Percentiles rank a stretch among this genome's conserved stretches.
Evolutionary conservation across 1,284 basidiomycete genomes (phyloP).

Genomic region (Coniferiporia weirii): DNA sequence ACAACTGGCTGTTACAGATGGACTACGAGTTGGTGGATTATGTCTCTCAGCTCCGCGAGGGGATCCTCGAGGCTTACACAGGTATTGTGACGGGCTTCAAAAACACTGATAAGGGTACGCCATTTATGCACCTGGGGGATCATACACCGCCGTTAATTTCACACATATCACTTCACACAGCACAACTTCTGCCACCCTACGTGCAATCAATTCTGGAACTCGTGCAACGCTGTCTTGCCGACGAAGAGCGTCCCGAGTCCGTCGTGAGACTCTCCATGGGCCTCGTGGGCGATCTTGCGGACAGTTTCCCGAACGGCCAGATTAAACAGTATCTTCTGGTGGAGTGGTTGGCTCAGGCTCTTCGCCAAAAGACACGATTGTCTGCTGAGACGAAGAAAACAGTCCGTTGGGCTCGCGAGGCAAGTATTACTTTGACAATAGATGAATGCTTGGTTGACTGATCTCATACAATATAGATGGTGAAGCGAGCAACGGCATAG

Average conservation of each 20-base stretch:
- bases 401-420: constrained; percentile 80
- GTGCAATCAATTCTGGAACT: constrained; percentile 78
- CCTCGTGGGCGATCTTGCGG: constrained; percentile 89
- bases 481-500: constrained; percentile 65
- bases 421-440: constrained; percentile 30
- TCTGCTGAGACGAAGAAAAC: constrained; percentile 71
- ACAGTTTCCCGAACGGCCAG: constrained; percentile 75
- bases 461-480: constrained; percentile 42
- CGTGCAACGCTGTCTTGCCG: constrained; percentile 72
- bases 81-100: constrained; percentile 92
- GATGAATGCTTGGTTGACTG: not conserved
- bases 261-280: constrained; percentile 77
- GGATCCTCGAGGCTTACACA: constrained; percentile 95
- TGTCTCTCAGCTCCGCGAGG: constrained; percentile 85
- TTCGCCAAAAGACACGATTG: constrained; percentile 68
- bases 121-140: not conserved
- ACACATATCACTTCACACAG: constrained; percentile 32
- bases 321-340: constrained; percentile 76
- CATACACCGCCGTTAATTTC: not conserved
- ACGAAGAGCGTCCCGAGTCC: constrained; percentile 82
- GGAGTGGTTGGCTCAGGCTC: constrained; percentile 78
- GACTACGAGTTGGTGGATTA: constrained; percentile 93
- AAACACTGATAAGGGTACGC: constrained; percentile 69
- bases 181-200: constrained; percentile 57
- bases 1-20: constrained; percentile 38